Conservation (phyloP, 352 stramenopile species). For the Hyaloperonospora brassicae region DNA sequence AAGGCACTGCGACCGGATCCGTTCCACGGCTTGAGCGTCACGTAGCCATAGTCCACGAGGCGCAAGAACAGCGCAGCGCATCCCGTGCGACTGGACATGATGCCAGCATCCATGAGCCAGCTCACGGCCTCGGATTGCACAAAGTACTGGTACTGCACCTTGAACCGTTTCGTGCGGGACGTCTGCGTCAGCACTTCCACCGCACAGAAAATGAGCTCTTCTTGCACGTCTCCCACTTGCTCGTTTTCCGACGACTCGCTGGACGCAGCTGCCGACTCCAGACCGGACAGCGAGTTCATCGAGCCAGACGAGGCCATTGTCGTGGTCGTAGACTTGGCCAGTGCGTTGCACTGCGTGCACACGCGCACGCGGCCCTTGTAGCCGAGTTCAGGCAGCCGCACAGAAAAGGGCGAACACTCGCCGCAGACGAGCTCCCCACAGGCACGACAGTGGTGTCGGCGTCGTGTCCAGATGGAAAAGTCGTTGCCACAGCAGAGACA, state of each 20-base stretch:
- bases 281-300: constrained; percentile 15
- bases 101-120: constrained; percentile 64
- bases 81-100: constrained; percentile 50
- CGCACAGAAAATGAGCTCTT: constrained; percentile 49
- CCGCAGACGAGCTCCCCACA: constrained; percentile 72
- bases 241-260: constrained; percentile 49
- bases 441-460: constrained; percentile 72
- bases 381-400: constrained; percentile 49
- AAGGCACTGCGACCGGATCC: constrained; percentile 47
- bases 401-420: constrained; percentile 57
- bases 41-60: constrained; percentile 61
- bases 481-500: constrained; percentile 57
- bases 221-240: constrained; percentile 44
- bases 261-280: constrained; percentile 24
- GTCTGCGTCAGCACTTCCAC: constrained; percentile 61
- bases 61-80: constrained; percentile 51
- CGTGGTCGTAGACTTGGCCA: constrained; percentile 17
- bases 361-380: constrained; percentile 67
- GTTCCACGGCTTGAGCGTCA: constrained; percentile 52
- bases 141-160: constrained; percentile 78
- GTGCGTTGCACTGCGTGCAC: constrained; percentile 56
- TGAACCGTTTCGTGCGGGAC: constrained; percentile 62
- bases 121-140: constrained; percentile 78
- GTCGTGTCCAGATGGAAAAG: constrained; percentile 67
- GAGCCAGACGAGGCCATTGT: constrained; percentile 29